Evolutionary conservation across 1,139 yeast species (phyloP), one percentile per base, ranked within the genome.

Genomic region (Ogataea hybrid): DNA sequence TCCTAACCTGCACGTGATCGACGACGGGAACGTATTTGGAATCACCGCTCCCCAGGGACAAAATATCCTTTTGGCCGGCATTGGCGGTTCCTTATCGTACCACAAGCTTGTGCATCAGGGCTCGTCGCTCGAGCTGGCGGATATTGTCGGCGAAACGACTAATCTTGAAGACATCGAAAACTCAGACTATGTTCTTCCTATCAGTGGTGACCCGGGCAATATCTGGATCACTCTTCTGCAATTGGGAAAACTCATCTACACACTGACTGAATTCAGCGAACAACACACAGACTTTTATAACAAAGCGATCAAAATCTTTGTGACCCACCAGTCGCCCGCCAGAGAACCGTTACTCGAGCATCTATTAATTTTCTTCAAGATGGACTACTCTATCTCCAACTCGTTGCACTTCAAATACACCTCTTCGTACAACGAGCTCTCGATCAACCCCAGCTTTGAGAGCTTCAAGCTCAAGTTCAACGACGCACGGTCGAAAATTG

Each of bases 151-250:
- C 11, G 50, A 51, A 4, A 27, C 25, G n/a, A 35, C 41, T n/a
- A 41, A 40, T 25, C 41, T 51, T 35, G 49, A 47, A n/a, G 48
- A 48, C 25, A 20, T 50, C 9, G 47, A 48, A 2, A 48, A 44
- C 28, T 52, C 53, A 10, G 54, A 50, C 15, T 25, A 48, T 17
- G 42, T 60, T 15, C 45, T 67, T 8, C 72, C 73, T 1, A 70
- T 77, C 25, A 76, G 82, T 16, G 95, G 95, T 0, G 83, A 81
- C 48, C 74, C 79, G 10, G 92, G 94, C 2, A 81, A 83, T 48
- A 70, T 83, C 47, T 85, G 95, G 95, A 74, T 83, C 23, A 81
- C 86, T 7, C 65, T 83, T 45, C 62, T 83, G 35, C 94, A 85
- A 58, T 67, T 85, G 30, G 90, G 92, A 3, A 81, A 79, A 58